Conservation (phyloP, 2,329 filamentous ascomycete species). For the Ambrosiella xylebori region DNA sequence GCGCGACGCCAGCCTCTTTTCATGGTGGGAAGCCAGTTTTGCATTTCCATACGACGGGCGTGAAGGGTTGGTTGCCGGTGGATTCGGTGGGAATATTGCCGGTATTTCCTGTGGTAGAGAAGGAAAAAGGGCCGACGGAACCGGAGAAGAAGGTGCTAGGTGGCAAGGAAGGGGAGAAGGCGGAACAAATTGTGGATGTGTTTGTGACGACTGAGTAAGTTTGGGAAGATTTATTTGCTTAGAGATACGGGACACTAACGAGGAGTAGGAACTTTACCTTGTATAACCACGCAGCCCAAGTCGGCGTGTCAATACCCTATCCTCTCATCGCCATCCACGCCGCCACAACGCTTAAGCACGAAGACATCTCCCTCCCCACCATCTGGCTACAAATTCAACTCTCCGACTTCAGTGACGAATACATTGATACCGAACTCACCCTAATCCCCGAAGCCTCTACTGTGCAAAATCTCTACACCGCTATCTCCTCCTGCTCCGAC, state of each 20-base stretch:
- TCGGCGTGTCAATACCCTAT: conserved; percentile 54
- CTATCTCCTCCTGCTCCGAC: conserved; percentile 58
- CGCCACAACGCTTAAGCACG: conserved; percentile 33
- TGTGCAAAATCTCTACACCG: conserved; percentile 39
- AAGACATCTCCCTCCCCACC: conserved; percentile 25
- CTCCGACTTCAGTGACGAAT: conserved; percentile 39
- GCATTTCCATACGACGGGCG: conserved; percentile 40
- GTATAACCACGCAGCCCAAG: conserved; percentile 39
- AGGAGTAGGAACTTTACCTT: conserved; percentile 34
- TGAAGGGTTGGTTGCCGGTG: conserved; percentile 40
- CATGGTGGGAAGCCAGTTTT: conserved; percentile 54
- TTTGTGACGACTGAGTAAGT: conserved; percentile 43
- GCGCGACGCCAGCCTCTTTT: conserved; percentile 56
- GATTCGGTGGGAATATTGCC: conserved; percentile 37
- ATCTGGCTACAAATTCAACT: conserved; percentile 55
- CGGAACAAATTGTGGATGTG: conserved; percentile 34
- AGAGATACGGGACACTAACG: neutral
- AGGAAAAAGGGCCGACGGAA: conserved; percentile 21
- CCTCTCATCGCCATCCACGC: conserved; percentile 60
- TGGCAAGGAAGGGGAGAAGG: conserved; percentile 21
- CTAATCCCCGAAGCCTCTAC: conserved; percentile 32
- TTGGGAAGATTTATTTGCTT: neutral
- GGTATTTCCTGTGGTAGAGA: conserved; percentile 29
- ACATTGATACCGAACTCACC: conserved; percentile 52
- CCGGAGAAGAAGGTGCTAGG: conserved; percentile 18